phyloP scores from a whole-genome alignment of 257 asterid genomes.

The Solanum rostratum region DNA sequence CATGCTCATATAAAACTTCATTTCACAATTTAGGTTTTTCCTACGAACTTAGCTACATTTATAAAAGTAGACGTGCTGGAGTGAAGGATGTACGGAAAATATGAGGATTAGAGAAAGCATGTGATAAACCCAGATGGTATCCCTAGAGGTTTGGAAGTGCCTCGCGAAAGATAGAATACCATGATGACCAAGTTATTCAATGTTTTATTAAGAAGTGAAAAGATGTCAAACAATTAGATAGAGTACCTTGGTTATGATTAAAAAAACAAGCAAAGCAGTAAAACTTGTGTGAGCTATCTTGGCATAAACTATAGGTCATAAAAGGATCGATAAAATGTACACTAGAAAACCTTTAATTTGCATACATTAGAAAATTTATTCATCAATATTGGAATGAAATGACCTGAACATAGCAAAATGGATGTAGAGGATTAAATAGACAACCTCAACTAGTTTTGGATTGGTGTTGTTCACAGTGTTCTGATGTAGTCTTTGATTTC shows the following conservation, averaged over 20 bases:
- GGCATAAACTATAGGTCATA: not conserved
- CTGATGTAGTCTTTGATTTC: not conserved
- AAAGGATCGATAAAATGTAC: conserved; percentile 4
- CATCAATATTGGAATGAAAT: not conserved
- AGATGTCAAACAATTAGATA: not conserved
- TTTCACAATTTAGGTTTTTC: not conserved
- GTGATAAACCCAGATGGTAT: not conserved
- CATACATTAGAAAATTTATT: not conserved
- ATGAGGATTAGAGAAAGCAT: not conserved
- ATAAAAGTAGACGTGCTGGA: not conserved
- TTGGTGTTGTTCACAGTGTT: not conserved
- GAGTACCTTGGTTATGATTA: not conserved
- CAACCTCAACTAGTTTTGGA: not conserved
- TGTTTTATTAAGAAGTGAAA: not conserved
- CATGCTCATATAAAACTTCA: not conserved
- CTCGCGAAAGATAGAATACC: not conserved
- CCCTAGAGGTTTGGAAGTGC: not conserved
- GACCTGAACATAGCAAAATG: not conserved
- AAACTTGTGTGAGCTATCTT: not conserved
- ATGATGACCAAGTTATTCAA: not conserved
- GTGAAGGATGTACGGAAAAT: not conserved
- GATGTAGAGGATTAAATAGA: not conserved
- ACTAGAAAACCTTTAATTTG: not conserved
- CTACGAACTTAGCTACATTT: not conserved
- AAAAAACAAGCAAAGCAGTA: not conserved